Percentiles rank a stretch among this genome's conserved stretches.
Conservation (phyloP, 2,329 filamentous ascomycete genomes). For the Zarea fungicola region DNA sequence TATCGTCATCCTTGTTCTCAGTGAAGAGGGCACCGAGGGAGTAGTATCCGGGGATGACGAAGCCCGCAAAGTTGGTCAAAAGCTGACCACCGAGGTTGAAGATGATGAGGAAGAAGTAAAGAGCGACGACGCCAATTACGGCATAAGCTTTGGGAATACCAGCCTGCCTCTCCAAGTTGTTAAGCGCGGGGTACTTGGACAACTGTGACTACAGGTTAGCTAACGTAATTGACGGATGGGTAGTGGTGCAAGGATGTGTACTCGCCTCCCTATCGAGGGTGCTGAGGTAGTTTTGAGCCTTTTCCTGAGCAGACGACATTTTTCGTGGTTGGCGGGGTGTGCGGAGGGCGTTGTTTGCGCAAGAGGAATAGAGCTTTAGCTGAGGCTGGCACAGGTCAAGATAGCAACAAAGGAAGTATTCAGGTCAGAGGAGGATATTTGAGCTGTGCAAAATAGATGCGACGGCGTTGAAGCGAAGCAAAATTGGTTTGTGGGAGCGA, state of each 20-base stretch:
- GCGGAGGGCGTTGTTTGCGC: conserved; percentile 6
- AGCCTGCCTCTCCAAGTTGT: conserved; percentile 81
- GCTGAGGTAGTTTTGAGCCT: conserved; percentile 69
- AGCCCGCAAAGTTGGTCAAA: conserved; percentile 80
- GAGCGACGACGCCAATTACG: conserved; percentile 66
- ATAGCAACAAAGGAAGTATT: neutral
- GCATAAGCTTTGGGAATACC: conserved; percentile 81
- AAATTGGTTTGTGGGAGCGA: conserved; percentile 13
- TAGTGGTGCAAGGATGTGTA: conserved; percentile 15
- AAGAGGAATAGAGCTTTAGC: neutral
- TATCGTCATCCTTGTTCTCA: conserved; percentile 67
- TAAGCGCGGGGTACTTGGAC: conserved; percentile 76
- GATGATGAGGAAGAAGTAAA: conserved; percentile 89
- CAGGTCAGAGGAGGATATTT: neutral
- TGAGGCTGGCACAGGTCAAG: neutral
- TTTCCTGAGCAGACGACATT: conserved; percentile 72
- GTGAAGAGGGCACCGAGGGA: conserved; percentile 74
- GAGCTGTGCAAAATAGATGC: neutral
- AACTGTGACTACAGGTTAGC: conserved; percentile 46
- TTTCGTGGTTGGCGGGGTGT: conserved; percentile 26
- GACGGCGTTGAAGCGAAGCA: conserved; percentile 11
- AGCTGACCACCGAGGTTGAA: conserved; percentile 90
- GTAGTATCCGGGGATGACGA: conserved; percentile 79
- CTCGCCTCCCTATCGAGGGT: conserved; percentile 80
- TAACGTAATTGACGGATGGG: neutral